These are phyloP conservation scores for Magnusiomyces suaveolens DNA, from an alignment of 1,139 yeast genomes.

Conservation along the genomic window DNA sequence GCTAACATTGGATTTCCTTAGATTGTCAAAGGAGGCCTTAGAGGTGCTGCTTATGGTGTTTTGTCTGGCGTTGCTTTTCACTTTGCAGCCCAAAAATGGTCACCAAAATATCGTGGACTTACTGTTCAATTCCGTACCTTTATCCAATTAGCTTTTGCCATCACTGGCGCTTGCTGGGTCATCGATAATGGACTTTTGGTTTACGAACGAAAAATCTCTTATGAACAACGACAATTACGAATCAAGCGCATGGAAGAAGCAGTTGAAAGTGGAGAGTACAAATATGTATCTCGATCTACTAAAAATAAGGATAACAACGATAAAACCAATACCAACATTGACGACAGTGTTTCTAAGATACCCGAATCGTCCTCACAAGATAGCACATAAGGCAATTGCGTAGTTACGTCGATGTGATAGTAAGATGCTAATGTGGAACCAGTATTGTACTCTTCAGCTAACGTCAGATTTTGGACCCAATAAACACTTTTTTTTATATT, in stretches of 20 bases:
- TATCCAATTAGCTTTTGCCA: conserved; percentile 24
- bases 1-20: conserved; percentile 2
- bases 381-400: too few species aligned
- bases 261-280: conserved; percentile 24
- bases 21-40: conserved; percentile 24
- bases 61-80: conserved; percentile 21
- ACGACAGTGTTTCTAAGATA: too few species aligned
- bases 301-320: not conserved
- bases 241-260: conserved; percentile 22
- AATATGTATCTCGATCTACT: conserved; percentile 12
- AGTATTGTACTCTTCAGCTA: too few species aligned
- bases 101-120: conserved; percentile 23
- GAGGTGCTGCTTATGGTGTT: conserved; percentile 24
- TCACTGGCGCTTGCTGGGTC: conserved; percentile 24
- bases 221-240: conserved; percentile 18
- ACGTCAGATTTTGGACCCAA: too few species aligned
- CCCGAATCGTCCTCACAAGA: too few species aligned
- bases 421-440: too few species aligned
- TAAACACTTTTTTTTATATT: too few species aligned
- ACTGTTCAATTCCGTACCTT: conserved; percentile 26
- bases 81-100: conserved; percentile 16
- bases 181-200: conserved; percentile 23
- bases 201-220: conserved; percentile 23
- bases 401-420: too few species aligned
- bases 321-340: not conserved